Base-by-base conservation (phyloP, 805 yeast species). In the Cyberlindnera euphorbiae region DNA sequence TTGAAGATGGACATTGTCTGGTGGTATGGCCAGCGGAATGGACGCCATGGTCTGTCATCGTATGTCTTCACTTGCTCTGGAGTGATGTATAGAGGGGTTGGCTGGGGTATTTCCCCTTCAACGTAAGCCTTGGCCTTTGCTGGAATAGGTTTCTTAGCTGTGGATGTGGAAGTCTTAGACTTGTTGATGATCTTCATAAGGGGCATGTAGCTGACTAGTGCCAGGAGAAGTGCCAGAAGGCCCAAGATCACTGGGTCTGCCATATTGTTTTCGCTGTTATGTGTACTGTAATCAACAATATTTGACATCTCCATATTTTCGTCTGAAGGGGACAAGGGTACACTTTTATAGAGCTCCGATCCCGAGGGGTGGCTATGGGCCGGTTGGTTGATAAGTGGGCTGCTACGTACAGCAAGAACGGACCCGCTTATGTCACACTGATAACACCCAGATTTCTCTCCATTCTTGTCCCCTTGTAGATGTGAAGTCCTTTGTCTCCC, bases 21-120 rank as follows among this genome's bases (percentile, higher is more conserved):
- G 56, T 80, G 86, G 52, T 81, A 81, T 19, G 88, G 88, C 79
- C 83, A 78, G 50, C 88, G 64, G 60, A 81, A 81, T 8, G 87
- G 87, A 59, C 88, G 66, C 88, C 88, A 81, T 10, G 88, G 87
- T 53, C 88, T 66, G 49, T 79, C 88, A 47, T 81, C 85, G 50
- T 79, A 77, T 17, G 68, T 70, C 44, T 64, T 62, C 9, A 79
- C 82, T 47, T 77, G 76, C 32, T 81, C 86, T 2, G 84, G 83
- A 0, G 83, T 79, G 34, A 81, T 71, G 60, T 63, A 64, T 19
- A 79, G 59, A 0, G 86, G 83, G 0, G 77, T 69, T 15, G 82
- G 80, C 27, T 43, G 45, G 9, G 46, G 53, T 6, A 45, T 22
- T 16, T 35, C 43, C 10, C 45, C 43, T 13, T 45, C 46, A 13